Evolutionary conservation across 2,329 filamentous ascomycete species (phyloP), one percentile per base, ranked within the genome.

Genomic region (Cladophialophora chaetospira): DNA sequence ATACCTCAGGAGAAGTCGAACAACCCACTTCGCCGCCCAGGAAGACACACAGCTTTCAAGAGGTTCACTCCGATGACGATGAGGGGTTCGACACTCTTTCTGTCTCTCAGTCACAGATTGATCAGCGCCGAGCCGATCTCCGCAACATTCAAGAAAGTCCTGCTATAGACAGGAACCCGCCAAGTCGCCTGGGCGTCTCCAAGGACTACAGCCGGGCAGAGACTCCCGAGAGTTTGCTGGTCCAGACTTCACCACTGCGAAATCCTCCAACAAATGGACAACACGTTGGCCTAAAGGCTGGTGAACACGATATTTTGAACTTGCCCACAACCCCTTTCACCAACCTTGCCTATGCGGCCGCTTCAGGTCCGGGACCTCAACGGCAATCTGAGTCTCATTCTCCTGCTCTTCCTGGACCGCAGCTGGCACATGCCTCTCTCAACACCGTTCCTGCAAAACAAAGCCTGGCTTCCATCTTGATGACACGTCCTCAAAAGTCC

Each of bases 401-500:
- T n/a, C n/a, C n/a, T n/a, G n/a, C n/a, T n/a, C n/a, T n/a, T n/a
- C 25, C 25, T 40, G 15, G 13, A 19, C 25, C 29, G n/a, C 28
- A 25, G 29, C 10, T 17, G 23, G 9, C 17, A 50, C 17, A n/a
- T n/a, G n/a, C n/a, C n/a, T 50, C 49, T 9, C 11, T 38, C 17
- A 23, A 47, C 19, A 19, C 49, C 4, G 3, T 29, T 17, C 31
- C 53, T 49, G 61, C 61, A 15, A 28, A 62, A 2, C 64, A 63
- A 25, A 62, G 61, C 3, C 63, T 68, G 9, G 44, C 52, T 11
- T 61, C 63, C 5, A 53, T 67, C 15, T 45, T 67, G n/a, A 11
- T 55, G 5, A 45, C 62, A 10, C 60, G 60, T 3, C 33, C 36
- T 13, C 48, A 48, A 21, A 38, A 49, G 25, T 66, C 66, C 51